These are phyloP conservation scores for Chlorella vulgaris DNA, from an alignment of 139 green algal species.

Conservation along the genomic window DNA sequence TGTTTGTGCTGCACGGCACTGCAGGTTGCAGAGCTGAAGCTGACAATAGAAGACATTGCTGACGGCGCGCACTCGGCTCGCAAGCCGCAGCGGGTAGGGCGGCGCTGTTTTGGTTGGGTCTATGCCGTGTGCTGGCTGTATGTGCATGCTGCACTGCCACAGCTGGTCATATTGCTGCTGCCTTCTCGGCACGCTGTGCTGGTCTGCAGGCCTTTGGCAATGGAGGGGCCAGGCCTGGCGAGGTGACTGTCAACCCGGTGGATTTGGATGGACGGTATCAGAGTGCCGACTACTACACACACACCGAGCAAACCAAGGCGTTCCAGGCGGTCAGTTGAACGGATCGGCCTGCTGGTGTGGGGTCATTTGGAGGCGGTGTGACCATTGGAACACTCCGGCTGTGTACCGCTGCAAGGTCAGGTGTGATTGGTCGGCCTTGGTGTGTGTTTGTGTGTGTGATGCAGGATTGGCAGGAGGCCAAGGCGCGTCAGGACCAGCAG, in stretches of 20 bases:
- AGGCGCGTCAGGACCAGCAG: conserved; percentile 71
- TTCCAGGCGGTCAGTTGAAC: conserved; percentile 57
- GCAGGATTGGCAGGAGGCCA: conserved; percentile 69
- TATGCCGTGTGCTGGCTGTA: not conserved
- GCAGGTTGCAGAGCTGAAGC: conserved; percentile 65
- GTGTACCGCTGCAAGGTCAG: not conserved
- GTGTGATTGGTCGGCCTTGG: not conserved
- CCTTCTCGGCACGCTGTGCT: not conserved
- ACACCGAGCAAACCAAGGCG: conserved; percentile 59
- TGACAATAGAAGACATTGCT: conserved; percentile 62
- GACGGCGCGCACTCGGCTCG: conserved; percentile 58
- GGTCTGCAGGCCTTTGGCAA: not conserved
- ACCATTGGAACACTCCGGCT: not conserved
- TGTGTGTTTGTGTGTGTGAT: not conserved
- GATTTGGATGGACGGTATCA: conserved; percentile 33
- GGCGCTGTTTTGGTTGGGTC: not conserved
- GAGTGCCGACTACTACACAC: conserved; percentile 53
- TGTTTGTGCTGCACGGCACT: not conserved
- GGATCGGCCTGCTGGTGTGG: not conserved
- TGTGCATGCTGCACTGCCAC: not conserved
- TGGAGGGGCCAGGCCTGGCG: not conserved
- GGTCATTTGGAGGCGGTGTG: not conserved
- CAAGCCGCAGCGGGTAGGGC: conserved; percentile 37
- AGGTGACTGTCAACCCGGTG: conserved; percentile 27
- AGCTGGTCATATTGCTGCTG: not conserved